Evolutionary conservation across 1,139 yeast species (phyloP).

Genomic region (Magnusiomyces paraingens): DNA sequence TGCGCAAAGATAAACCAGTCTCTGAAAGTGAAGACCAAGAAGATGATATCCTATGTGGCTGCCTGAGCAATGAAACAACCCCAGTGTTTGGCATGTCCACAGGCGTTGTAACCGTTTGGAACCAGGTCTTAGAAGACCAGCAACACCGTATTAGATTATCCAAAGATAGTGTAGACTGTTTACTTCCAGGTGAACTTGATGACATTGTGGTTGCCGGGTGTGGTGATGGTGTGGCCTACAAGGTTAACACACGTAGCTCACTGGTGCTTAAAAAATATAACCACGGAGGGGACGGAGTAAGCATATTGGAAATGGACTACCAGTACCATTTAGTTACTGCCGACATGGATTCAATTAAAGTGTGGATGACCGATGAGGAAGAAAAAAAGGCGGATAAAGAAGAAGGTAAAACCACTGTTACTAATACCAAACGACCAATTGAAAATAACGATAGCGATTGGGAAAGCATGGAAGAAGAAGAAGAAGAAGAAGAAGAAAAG

Average conservation of each 20-base stretch:
- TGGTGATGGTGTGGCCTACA: constrained; percentile 70
- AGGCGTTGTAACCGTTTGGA: constrained; percentile 93
- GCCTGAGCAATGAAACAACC: constrained; percentile 52
- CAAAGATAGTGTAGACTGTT: constrained; percentile 71
- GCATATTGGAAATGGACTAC: constrained; percentile 74
- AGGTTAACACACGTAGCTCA: constrained; percentile 60
- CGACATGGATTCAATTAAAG: constrained; percentile 71
- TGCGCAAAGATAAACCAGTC: constrained; percentile 53
- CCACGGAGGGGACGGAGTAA: constrained; percentile 58
- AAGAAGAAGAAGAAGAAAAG: constrained; percentile 32
- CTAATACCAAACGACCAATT: constrained; percentile 21
- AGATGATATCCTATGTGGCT: constrained; percentile 76
- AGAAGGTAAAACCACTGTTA: constrained; percentile 20
- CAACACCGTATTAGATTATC: constrained; percentile 68
- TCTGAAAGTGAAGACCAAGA: constrained; percentile 79
- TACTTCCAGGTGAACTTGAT: constrained; percentile 68
- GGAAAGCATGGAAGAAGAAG: constrained; percentile 18
- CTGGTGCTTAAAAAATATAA: constrained; percentile 58
- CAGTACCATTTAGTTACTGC: constrained; percentile 74
- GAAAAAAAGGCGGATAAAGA: constrained; percentile 25
- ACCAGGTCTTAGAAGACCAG: constrained; percentile 61
- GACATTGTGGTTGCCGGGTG: constrained; percentile 80
- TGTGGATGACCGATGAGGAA: constrained; percentile 47
- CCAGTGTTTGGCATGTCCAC: constrained; percentile 83
- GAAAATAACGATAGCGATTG: constrained; percentile 14